Evolutionary conservation across 2,329 filamentous ascomycete genomes (phyloP), one percentile per base, ranked within the genome.

Genomic region (Dendryphion nanum): DNA sequence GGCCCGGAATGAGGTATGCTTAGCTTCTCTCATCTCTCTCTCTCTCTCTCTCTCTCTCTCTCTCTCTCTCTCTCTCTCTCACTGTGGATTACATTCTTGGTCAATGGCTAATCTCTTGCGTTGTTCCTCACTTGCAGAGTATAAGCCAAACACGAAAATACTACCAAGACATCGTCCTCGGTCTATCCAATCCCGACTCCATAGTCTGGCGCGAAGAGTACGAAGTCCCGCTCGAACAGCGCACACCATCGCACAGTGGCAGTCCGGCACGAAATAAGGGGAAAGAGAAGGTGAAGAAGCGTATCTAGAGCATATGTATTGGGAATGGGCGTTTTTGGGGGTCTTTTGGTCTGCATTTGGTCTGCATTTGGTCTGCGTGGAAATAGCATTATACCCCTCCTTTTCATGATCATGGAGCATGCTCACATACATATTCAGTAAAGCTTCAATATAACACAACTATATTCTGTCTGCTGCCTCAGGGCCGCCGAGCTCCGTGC

Each of bases 1-100:
- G 6, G 51, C 41, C 18, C 33, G 61, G 33, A 53, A 64, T 19
- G 65, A 69, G 60, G 64, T 67, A 39, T 10, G 47, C 47, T 38
- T 33, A 14, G 19, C 16, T 24, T 4, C 28, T 34, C 10, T 2
- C 35, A 6, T 18, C 13, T 32, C 36, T 30, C 23, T 38, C 16
- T 14, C 28, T 34, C 17, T 30, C 33, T 14, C 24, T 18, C 28
- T 28, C 2, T 24, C 15, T 8, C 10, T 33, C 18, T 10, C 18
- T 10, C 19, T 19, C 32, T 13, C 18, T 5, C 26, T 37, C 18
- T n/a, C 14, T 21, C 28, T 6, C 18, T 6, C 34, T 35, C 26
- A 17, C 6, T 33, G 38, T 13, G 16, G 18, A 13, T 8, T 35
- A 15, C 15, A 16, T 15, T 24, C 5, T 26, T 26, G 14, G 7